Evolutionary conservation across 345 rosid genomes (phyloP), one percentile per base, ranked within the genome.

Genomic region (Gossypium raimondii): DNA sequence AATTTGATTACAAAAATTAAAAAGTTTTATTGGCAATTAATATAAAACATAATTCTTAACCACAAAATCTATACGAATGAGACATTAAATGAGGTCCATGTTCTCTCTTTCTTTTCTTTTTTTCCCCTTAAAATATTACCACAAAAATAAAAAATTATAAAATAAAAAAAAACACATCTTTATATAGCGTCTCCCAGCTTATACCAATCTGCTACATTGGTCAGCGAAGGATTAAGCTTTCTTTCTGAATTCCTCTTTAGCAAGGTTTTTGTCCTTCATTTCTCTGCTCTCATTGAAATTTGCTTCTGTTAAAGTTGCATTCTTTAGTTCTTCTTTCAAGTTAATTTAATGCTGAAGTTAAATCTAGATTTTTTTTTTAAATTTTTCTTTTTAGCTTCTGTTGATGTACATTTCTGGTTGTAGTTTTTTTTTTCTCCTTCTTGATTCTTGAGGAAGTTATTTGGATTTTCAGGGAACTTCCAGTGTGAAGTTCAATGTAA

Each of bases 191-290:
- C 63, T 73, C 60, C 5, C 41, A 50, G 20, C 58, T 44, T 76
- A 74, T 63, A 55, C 24, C 74, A 68, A 48, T 67, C 71, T 52
- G 47, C 81, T 29, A 24, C 75, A 56, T 53, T 55, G 61, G 22
- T 47, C 18, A 7, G 27, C 44, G 29, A 24, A 45, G 7, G 38
- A 55, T 51, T 64, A 14, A 41, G 44, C 66, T 27, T 27, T 60
- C 48, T 55, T 50, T 7, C 74, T 78, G 73, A 82, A 79, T 79
- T 81, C 79, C 81, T 78, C 82, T 11, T 53, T 58, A 53, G 56
- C 64, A 76, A 81, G 89, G 84, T 84, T 50, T 61, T 80, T 72
- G 51, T 72, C 66, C 41, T 65, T 70, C 74, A 17, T 41, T 58
- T 66, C n/a, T 59, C 67, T 61, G 22, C 80, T 64, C 27, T 73